A percentile compares a stretch with the other conserved stretches of the same genome.
Evolutionary conservation across 345 rosid genomes (phyloP).

Genomic region (Ceriops zippeliana): DNA sequence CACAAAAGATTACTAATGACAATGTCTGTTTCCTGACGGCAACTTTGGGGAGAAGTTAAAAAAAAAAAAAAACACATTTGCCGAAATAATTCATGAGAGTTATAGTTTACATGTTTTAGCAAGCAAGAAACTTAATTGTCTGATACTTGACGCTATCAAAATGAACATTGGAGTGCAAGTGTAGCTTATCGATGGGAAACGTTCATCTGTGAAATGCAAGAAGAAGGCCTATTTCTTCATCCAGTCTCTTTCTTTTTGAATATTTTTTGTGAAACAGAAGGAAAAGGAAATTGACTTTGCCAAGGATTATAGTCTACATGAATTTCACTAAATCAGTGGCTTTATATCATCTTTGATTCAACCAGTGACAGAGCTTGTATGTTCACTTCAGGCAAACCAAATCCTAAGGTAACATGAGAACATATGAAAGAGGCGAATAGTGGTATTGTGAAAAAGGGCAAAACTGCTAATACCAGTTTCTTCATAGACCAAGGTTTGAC

Average conservation of each 20-base stretch:
- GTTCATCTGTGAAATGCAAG: background rate
- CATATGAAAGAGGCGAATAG: no score
- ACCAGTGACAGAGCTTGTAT: no score
- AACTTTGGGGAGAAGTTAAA: no score
- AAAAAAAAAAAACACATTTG: no score
- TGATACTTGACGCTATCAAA: background rate
- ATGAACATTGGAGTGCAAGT: conserved; percentile 2
- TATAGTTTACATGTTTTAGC: background rate
- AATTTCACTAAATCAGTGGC: background rate
- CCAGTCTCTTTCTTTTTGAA: background rate
- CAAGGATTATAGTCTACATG: background rate
- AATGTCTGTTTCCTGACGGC: no score
- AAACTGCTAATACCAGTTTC: background rate
- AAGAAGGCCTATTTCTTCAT: background rate
- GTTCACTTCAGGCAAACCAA: no score
- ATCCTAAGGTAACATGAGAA: no score
- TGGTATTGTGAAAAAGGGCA: background rate
- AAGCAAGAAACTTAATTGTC: conserved; percentile 5
- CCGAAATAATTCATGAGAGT: no score
- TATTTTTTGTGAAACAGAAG: no score
- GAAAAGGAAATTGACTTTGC: background rate
- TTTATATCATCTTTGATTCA: no score
- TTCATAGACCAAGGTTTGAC: background rate
- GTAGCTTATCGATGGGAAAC: background rate
- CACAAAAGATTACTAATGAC: background rate